A percentile compares a stretch with the other conserved stretches of the same genome.
These are phyloP conservation scores for Wickerhamomyces bisporus DNA, from an alignment of 805 yeast genomes.

Conservation along the genomic window DNA sequence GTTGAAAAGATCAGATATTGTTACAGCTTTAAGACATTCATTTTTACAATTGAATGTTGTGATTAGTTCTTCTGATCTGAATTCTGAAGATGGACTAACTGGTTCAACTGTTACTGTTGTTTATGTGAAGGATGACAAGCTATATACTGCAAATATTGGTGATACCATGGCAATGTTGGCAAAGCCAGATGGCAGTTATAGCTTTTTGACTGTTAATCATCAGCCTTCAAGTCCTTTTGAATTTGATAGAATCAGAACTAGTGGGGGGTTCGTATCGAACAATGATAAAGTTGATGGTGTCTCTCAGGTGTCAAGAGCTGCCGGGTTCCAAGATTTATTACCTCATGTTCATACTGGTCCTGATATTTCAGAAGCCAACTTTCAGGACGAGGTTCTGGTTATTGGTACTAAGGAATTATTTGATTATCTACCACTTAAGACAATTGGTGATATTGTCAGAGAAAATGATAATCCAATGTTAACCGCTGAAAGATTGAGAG, in stretches of 20 bases:
- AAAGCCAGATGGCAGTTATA: conserved; percentile 73
- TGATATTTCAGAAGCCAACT: conserved; percentile 56
- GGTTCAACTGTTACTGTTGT: conserved; percentile 86
- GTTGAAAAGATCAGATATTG: conserved; percentile 46
- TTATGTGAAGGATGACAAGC: conserved; percentile 62
- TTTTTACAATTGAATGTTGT: conserved; percentile 79
- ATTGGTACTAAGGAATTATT: conserved; percentile 81
- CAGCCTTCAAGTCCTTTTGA: conserved; percentile 76
- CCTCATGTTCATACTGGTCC: conserved; percentile 93
- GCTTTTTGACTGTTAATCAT: conserved; percentile 69
- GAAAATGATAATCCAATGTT: conserved; percentile 77
- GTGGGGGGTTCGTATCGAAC: conserved; percentile 87
- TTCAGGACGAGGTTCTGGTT: conserved; percentile 78
- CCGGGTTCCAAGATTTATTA: conserved; percentile 79
- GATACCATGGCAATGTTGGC: conserved; percentile 81
- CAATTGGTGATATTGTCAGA: conserved; percentile 87
- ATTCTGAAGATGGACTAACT: conserved; percentile 64
- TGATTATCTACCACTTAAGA: conserved; percentile 76
- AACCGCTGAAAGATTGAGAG: conserved; percentile 91
- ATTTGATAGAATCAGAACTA: conserved; percentile 80
- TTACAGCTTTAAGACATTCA: conserved; percentile 76
- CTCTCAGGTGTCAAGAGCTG: conserved; percentile 81
- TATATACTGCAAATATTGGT: conserved; percentile 87
- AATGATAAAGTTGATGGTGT: conserved; percentile 83
- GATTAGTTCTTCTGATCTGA: conserved; percentile 46